phyloP scores from a whole-genome alignment of 1,284 basidiomycete species.

The Sporisorium scitamineum region DNA sequence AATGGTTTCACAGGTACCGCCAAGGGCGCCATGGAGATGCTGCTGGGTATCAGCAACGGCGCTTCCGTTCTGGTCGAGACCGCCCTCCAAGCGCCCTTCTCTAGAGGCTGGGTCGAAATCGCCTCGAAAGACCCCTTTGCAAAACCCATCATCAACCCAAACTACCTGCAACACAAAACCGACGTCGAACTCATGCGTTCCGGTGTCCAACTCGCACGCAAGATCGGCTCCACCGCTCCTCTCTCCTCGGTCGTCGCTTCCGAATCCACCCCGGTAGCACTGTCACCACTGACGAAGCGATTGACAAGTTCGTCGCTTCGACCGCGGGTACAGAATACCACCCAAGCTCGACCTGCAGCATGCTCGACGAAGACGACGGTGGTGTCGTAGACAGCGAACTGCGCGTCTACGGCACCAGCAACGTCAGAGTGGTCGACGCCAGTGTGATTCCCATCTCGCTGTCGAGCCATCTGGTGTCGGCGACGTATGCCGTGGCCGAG shows the following conservation, averaged over 20 bases:
- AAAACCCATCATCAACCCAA: slow-evolving; percentile 57
- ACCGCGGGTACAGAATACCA: slow-evolving; percentile 57
- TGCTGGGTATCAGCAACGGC: slow-evolving; percentile 55
- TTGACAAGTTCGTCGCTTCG: slow-evolving; percentile 52
- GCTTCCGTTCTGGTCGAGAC: slow-evolving; percentile 44
- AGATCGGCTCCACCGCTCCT: slow-evolving; percentile 44
- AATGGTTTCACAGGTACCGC: slow-evolving; percentile 37
- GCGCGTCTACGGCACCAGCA: slow-evolving; percentile 76
- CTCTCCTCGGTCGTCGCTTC: slow-evolving; percentile 26
- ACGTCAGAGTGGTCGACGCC: slow-evolving; percentile 73
- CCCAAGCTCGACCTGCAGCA: slow-evolving; percentile 76
- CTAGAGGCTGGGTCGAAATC: slow-evolving; percentile 61
- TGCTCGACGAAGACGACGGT: slow-evolving; percentile 76
- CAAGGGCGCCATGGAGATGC: slow-evolving; percentile 57
- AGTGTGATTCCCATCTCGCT: slow-evolving; percentile 64
- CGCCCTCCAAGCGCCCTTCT: slow-evolving; percentile 63
- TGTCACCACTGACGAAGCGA: slow-evolving; percentile 40
- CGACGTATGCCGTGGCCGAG: slow-evolving; percentile 70
- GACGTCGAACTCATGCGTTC: slow-evolving; percentile 57
- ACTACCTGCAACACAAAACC: slow-evolving; percentile 51
- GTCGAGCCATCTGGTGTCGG: slow-evolving; percentile 73
- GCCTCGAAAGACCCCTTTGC: slow-evolving; percentile 48
- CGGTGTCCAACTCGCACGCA: slow-evolving; percentile 56
- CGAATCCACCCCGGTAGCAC: slow-evolving; percentile 44
- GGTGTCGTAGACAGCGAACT: slow-evolving; percentile 78